Evolutionary conservation across 306 rosid species (phyloP).

Genomic region (Elaeagnus macrophylla): DNA sequence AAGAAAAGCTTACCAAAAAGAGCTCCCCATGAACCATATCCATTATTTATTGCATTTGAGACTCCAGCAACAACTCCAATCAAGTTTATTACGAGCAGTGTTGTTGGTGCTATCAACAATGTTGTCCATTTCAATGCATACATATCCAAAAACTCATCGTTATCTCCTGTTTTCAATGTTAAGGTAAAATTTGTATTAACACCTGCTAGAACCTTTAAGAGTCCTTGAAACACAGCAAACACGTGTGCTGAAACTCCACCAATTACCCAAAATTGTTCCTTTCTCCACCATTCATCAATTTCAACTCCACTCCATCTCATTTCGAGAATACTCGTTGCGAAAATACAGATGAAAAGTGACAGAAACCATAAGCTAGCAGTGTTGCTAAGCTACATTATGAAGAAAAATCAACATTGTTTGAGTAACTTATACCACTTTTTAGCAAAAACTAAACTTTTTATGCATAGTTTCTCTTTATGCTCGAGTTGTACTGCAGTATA

Average conservation of each 20-base stretch:
- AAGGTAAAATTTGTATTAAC: constrained; percentile 44
- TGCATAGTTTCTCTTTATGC: too few species aligned
- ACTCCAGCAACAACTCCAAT: constrained; percentile 56
- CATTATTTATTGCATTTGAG: constrained; percentile 53
- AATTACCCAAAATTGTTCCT: constrained; percentile 71
- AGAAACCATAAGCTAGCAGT: constrained; percentile 57
- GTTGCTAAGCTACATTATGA: constrained; percentile 36
- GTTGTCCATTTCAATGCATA: constrained; percentile 48
- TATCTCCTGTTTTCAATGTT: constrained; percentile 31
- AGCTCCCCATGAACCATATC: constrained; percentile 56
- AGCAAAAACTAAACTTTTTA: too few species aligned
- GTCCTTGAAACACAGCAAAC: constrained; percentile 49
- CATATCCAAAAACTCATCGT: constrained; percentile 19
- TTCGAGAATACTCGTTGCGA: constrained; percentile 49
- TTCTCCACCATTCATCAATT: constrained; percentile 74
- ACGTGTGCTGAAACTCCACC: constrained; percentile 62
- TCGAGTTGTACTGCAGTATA: too few species aligned
- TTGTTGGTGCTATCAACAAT: constrained; percentile 63
- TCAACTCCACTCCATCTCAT: constrained; percentile 72
- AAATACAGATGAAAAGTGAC: constrained; percentile 54
- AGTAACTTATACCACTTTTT: background rate
- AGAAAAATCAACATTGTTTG: background rate
- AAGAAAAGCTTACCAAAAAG: constrained; percentile 55
- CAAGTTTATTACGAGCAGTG: constrained; percentile 46
- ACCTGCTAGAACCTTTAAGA: constrained; percentile 52